A percentile compares a stretch with the other conserved stretches of the same genome.
Conservation (phyloP, 257 asterid species). For the Datura wrightii region DNA sequence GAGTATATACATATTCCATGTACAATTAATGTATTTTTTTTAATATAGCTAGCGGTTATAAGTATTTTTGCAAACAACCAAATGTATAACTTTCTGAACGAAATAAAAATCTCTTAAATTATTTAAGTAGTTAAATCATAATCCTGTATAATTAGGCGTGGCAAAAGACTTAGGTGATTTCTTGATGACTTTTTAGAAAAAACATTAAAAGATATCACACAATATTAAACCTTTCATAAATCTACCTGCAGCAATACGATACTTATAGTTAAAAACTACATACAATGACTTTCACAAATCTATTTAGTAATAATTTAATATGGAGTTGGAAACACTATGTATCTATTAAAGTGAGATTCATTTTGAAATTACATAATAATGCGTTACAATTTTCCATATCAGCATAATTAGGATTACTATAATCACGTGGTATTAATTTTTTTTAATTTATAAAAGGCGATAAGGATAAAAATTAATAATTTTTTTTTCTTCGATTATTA, state of each 20-base stretch:
- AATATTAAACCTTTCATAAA: neutral
- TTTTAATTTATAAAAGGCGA: neutral
- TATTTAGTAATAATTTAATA: neutral
- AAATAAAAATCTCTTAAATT: neutral
- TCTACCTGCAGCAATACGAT: too few species aligned
- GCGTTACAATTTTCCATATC: neutral
- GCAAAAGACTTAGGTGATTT: too few species aligned
- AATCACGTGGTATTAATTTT: neutral
- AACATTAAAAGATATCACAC: neutral
- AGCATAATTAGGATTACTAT: neutral
- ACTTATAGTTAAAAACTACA: neutral
- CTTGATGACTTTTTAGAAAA: too few species aligned
- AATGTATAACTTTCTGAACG: neutral
- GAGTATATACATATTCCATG: too few species aligned
- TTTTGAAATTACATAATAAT: neutral
- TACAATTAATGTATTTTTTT: too few species aligned
- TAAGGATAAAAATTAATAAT: neutral
- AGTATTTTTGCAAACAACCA: neutral
- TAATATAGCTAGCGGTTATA: neutral
- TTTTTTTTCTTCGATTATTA: neutral
- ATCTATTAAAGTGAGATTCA: slow-evolving; percentile 12
- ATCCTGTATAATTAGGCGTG: neutral
- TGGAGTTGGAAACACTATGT: neutral
- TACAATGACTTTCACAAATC: neutral
- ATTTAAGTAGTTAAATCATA: neutral